Conservation (phyloP, 2,329 filamentous ascomycete genomes). For the Fusarium penzigii region DNA sequence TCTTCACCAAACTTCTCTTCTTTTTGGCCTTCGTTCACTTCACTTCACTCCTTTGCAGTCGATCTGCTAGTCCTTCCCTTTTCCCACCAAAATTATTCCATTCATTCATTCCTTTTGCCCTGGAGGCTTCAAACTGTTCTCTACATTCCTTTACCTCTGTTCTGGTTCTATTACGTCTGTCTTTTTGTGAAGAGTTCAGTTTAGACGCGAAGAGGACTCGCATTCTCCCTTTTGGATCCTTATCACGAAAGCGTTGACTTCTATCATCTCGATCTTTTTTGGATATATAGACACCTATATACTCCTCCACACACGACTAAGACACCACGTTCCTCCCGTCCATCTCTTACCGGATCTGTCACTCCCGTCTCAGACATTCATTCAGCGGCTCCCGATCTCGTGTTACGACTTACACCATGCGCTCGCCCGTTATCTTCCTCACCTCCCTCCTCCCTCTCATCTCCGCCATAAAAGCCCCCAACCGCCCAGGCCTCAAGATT, state of each 20-base stretch:
- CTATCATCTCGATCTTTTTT: no score
- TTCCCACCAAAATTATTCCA: no score
- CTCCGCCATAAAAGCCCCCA: constrained; percentile 40
- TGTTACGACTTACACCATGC: constrained; percentile 21
- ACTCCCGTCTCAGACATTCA: background rate
- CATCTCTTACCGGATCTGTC: background rate
- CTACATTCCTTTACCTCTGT: background rate
- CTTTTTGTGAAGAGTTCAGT: background rate
- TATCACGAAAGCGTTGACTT: background rate
- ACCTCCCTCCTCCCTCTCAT: constrained; percentile 26
- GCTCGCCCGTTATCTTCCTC: constrained; percentile 22
- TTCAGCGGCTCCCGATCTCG: background rate
- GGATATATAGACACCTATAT: no score
- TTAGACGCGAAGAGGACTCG: no score
- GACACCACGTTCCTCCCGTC: background rate
- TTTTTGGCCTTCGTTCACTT: constrained; percentile 3
- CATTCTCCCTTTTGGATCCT: no score
- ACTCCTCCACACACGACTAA: background rate
- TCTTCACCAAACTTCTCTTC: constrained; percentile 12
- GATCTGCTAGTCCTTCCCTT: no score
- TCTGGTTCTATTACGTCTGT: constrained; percentile 9
- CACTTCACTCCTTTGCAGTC: background rate
- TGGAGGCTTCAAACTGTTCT: constrained; percentile 11
- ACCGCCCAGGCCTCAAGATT: constrained; percentile 41
- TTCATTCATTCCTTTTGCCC: constrained; percentile 22